These are phyloP conservation scores for Aspergillus campestris DNA, from an alignment of 495 filamentous ascomycete genomes.

Conservation along the genomic window DNA sequence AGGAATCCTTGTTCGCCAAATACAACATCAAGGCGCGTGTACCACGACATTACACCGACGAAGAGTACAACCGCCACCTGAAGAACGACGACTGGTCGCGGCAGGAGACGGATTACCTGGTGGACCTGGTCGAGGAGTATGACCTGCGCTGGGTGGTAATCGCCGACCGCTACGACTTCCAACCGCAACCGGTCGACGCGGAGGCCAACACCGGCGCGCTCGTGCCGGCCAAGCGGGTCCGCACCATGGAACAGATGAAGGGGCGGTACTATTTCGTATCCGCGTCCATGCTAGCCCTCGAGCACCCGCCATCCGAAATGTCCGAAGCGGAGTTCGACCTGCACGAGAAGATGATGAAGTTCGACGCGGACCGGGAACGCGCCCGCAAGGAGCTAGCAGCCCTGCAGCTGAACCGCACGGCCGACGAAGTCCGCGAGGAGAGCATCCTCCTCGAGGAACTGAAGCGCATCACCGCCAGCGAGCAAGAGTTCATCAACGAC, in stretches of 20 bases:
- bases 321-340: conserved; percentile 67
- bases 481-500: conserved; percentile 75
- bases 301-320: conserved; percentile 79
- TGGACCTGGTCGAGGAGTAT: conserved; percentile 63
- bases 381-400: conserved; percentile 78
- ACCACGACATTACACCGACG: conserved; percentile 68
- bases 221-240: conserved; percentile 31
- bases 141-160: conserved; percentile 89
- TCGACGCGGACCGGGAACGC: conserved; percentile 67
- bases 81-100: conserved; percentile 72
- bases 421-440: conserved; percentile 84
- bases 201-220: conserved; percentile 32
- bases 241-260: conserved; percentile 87
- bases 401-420: conserved; percentile 65
- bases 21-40: conserved; percentile 71
- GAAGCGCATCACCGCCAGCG: conserved; percentile 74
- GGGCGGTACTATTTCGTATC: conserved; percentile 81
- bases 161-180: conserved; percentile 82
- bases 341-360: conserved; percentile 78
- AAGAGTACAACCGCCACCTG: conserved; percentile 72
- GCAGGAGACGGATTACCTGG: conserved; percentile 87
- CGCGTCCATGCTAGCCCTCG: conserved; percentile 73
- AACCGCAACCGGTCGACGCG: conserved; percentile 34
- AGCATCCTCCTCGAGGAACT: conserved; percentile 81
- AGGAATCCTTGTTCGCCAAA: conserved; percentile 55